Percentiles rank a stretch among this genome's conserved stretches.
Conservation (phyloP, 2,329 filamentous ascomycete species). For the Fonsecaea nubica region DNA sequence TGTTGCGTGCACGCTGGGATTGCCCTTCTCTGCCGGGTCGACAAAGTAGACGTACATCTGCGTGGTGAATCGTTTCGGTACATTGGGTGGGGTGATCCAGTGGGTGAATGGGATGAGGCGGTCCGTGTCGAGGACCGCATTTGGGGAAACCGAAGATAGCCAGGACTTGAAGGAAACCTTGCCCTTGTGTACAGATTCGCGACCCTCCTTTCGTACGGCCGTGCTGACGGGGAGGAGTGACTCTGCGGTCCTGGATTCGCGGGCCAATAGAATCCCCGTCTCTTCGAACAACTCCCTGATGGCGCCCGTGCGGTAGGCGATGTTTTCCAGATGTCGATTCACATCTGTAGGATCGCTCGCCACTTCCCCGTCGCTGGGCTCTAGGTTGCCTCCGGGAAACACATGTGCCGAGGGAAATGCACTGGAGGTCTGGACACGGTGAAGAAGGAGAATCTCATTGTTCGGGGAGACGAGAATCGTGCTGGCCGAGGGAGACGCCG, state of each 20-base stretch:
- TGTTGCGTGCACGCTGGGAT: constrained; percentile 63
- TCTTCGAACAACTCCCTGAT: constrained; percentile 95
- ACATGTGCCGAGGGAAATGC: constrained; percentile 93
- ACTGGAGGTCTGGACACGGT: constrained; percentile 79
- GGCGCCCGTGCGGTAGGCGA: constrained; percentile 79
- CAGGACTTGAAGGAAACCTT: constrained; percentile 72
- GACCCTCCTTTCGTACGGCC: constrained; percentile 63
- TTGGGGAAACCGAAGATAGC: constrained; percentile 51
- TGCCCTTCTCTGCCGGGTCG: constrained; percentile 45
- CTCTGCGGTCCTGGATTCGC: constrained; percentile 47
- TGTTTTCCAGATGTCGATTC: constrained; percentile 71
- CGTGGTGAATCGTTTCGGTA: constrained; percentile 82
- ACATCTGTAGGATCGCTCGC: constrained; percentile 53
- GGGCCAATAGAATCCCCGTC: constrained; percentile 82
- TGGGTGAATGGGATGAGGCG: constrained; percentile 79
- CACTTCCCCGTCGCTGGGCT: constrained; percentile 74
- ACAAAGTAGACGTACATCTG: constrained; percentile 89
- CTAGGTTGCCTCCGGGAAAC: constrained; percentile 86
- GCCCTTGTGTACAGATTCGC: constrained; percentile 72
- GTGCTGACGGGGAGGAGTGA: constrained; percentile 63
- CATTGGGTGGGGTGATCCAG: constrained; percentile 73
- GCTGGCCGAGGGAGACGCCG: constrained; percentile 54
- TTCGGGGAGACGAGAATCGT: constrained; percentile 83
- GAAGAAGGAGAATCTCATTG: constrained; percentile 87
- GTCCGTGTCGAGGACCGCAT: constrained; percentile 65